phyloP scores from a whole-genome alignment of 495 filamentous ascomycete genomes.

The Tuber aestivum region DNA sequence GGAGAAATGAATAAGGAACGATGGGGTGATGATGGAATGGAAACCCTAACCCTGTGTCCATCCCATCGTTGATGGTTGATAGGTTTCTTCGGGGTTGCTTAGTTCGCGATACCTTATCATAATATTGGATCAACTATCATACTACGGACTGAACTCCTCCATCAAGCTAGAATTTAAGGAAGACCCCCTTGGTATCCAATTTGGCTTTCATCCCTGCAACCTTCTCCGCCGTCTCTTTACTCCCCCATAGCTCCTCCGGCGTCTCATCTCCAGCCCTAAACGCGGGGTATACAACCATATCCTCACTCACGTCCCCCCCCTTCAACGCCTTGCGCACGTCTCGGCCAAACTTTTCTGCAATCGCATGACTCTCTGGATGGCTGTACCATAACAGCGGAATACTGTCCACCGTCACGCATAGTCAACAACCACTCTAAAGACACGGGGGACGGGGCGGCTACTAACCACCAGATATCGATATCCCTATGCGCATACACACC shows the following conservation, averaged over 20 bases:
- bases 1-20: background rate
- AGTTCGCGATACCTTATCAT: background rate
- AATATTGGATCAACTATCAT: background rate
- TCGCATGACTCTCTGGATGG: background rate
- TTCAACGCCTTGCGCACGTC: background rate
- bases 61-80: background rate
- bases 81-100: background rate
- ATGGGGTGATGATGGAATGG: background rate
- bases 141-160: background rate
- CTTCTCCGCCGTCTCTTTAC: background rate
- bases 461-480: constrained; percentile 5
- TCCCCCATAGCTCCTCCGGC: background rate
- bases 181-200: background rate
- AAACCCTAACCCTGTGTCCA: background rate
- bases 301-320: background rate
- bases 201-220: background rate
- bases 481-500: background rate
- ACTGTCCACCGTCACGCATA: background rate
- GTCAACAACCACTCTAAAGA: background rate
- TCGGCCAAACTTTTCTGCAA: background rate
- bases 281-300: background rate
- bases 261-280: background rate
- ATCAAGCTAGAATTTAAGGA: background rate
- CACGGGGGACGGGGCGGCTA: background rate
- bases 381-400: background rate